A percentile compares a stretch with the other conserved stretches of the same genome.
These are phyloP conservation scores for Colletotrichum sp. DNA, from an alignment of 2,329 filamentous ascomycete species.

Conservation along the genomic window DNA sequence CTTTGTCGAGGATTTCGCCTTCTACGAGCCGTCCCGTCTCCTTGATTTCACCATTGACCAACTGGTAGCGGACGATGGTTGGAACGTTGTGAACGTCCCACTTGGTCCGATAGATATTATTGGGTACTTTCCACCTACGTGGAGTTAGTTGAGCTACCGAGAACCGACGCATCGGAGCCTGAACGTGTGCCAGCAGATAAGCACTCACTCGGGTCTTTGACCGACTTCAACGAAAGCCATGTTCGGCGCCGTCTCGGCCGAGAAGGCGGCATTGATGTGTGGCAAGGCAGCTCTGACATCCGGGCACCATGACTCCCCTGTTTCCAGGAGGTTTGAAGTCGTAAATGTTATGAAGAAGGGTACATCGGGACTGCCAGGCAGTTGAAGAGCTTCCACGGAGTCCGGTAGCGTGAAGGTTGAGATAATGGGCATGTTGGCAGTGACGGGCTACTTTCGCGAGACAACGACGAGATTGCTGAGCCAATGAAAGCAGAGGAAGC, in stretches of 20 bases:
- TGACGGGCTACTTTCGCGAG: background rate
- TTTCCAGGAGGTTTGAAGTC: conserved; percentile 37
- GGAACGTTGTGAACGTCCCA: conserved; percentile 40
- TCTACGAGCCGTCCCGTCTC: conserved; percentile 30
- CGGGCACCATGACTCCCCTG: conserved; percentile 42
- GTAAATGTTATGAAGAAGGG: conserved; percentile 39
- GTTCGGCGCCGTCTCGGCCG: conserved; percentile 23
- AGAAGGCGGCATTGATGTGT: conserved; percentile 34
- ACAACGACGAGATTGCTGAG: background rate
- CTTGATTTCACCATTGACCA: conserved; percentile 30
- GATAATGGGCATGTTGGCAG: background rate
- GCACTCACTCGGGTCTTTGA: conserved; percentile 35
- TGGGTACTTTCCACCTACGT: conserved; percentile 36
- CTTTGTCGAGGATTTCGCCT: conserved; percentile 31
- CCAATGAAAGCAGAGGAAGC: background rate
- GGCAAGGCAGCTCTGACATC: conserved; percentile 42
- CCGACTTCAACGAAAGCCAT: conserved; percentile 39
- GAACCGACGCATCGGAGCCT: background rate
- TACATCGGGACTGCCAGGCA: background rate
- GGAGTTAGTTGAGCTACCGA: background rate
- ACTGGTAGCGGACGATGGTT: conserved; percentile 37
- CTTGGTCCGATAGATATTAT: conserved; percentile 36
- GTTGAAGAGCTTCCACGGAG: background rate
- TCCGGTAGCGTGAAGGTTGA: background rate
- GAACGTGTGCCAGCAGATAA: background rate